Conservation (phyloP, 202 grass and related monocot genomes). For the Schoenoplectus triqueter region DNA sequence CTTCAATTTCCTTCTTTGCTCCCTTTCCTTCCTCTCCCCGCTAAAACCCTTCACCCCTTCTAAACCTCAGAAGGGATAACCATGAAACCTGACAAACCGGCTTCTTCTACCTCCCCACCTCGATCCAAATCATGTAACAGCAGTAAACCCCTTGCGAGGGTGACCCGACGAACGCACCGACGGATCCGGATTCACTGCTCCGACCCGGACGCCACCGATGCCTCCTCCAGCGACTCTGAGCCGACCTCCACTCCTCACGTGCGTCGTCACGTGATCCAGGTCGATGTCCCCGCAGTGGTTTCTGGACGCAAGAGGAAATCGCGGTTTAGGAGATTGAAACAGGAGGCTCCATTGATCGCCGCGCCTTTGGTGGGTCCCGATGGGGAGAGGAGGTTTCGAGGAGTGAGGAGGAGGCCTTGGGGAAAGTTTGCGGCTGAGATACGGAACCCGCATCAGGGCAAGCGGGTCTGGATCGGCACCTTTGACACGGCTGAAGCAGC, state of each 20-base stretch:
- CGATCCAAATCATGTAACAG: not conserved
- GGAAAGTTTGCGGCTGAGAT: conserved; percentile 60
- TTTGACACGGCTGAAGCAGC: conserved; percentile 61
- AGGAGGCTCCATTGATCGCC: not conserved
- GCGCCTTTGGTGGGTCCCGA: not conserved
- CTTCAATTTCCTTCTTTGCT: not conserved
- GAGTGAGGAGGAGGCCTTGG: conserved; percentile 49
- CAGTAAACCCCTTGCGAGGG: not conserved
- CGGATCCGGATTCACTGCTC: conserved; percentile 46
- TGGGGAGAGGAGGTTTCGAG: conserved; percentile 48
- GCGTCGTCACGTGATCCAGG: conserved; percentile 40
- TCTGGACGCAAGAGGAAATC: not conserved
- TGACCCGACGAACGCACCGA: not conserved
- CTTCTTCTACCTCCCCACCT: not conserved
- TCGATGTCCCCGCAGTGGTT: not conserved
- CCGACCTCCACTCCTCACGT: not conserved
- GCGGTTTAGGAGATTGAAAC: not conserved
- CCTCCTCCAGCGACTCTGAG: conserved; percentile 50
- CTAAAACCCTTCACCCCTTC: conserved; percentile 31
- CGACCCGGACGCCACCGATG: conserved; percentile 53
- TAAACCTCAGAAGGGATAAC: not conserved
- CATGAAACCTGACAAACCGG: conserved; percentile 22
- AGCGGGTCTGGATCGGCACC: conserved; percentile 57
- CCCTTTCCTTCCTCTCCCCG: not conserved
- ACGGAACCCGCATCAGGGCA: conserved; percentile 43